Conservation (phyloP, 148 eudicot genomes). For the Chenopodium suecicum region DNA sequence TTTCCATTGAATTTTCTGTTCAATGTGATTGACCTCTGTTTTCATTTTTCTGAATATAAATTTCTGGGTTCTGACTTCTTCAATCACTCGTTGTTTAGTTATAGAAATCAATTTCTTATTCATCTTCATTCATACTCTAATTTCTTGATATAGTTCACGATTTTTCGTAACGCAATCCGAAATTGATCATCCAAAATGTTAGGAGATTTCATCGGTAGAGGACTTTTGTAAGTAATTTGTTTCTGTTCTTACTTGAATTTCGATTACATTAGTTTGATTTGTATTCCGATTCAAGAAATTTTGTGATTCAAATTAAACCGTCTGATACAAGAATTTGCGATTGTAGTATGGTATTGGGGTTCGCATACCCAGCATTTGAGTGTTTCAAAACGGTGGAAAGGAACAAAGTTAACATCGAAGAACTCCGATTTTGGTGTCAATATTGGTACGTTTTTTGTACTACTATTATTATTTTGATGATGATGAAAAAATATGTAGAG, state of each 20-base stretch:
- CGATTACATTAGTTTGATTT: too few species aligned
- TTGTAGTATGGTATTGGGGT: constrained; percentile 69
- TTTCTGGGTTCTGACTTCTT: constrained; percentile 35
- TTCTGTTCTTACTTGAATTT: not conserved
- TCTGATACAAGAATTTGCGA: not conserved
- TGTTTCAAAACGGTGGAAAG: constrained; percentile 85
- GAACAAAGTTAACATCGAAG: constrained; percentile 64
- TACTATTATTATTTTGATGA: not conserved
- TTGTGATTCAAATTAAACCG: too few species aligned
- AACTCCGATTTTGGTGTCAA: constrained; percentile 98
- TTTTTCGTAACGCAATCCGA: not conserved
- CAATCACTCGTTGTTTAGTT: constrained; percentile 18
- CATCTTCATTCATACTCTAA: not conserved
- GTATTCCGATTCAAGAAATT: too few species aligned
- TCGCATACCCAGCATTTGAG: constrained; percentile 89
- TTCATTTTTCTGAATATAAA: not conserved
- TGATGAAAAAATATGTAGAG: not conserved
- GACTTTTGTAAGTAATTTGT: constrained; percentile 57
- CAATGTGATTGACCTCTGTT: too few species aligned
- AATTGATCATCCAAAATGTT: constrained; percentile 46
- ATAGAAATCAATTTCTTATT: not conserved
- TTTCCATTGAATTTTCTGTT: constrained; percentile 5
- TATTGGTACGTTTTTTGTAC: constrained; percentile 55
- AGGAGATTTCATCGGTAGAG: constrained; percentile 66
- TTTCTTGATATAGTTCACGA: not conserved